These are phyloP conservation scores for Silene vulgaris DNA, from an alignment of 179 eudicot species.

Conservation along the genomic window DNA sequence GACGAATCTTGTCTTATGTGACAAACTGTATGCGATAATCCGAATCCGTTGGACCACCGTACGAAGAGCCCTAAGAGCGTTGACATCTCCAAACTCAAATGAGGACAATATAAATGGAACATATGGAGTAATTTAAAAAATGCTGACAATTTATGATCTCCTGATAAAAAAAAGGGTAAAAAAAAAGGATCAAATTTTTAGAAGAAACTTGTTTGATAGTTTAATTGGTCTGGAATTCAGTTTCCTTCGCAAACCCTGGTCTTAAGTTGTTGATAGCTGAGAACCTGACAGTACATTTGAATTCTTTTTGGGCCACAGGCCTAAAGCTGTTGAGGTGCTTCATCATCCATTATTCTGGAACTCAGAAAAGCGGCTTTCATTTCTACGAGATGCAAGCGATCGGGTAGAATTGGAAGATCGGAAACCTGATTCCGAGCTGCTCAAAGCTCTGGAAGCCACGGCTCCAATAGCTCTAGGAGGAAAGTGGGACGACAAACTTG, in stretches of 20 bases:
- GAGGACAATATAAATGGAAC: no score
- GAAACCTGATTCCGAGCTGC: slow-evolving; percentile 41
- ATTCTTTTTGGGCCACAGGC: slow-evolving; percentile 29
- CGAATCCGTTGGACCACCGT: no score
- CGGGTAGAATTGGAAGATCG: slow-evolving; percentile 66
- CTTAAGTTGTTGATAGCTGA: neutral
- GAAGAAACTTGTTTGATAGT: neutral
- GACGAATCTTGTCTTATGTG: no score
- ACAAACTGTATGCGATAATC: no score
- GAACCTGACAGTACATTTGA: neutral
- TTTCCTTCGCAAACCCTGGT: neutral
- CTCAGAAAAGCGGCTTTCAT: slow-evolving; percentile 60
- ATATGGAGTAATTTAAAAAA: no score
- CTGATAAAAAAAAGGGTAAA: no score
- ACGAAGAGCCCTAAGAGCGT: no score
- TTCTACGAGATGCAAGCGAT: slow-evolving; percentile 68
- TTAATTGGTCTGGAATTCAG: neutral
- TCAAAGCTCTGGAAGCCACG: slow-evolving; percentile 49
- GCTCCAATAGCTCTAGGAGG: slow-evolving; percentile 47
- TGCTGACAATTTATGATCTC: no score
- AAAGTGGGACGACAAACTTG: slow-evolving; percentile 72
- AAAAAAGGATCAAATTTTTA: no score
- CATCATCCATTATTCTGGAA: slow-evolving; percentile 69
- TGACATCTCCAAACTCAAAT: no score
- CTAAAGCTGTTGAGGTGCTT: slow-evolving; percentile 42